Conservation (phyloP, 1,284 basidiomycete genomes). For the Moesziomyces aphidis region DNA sequence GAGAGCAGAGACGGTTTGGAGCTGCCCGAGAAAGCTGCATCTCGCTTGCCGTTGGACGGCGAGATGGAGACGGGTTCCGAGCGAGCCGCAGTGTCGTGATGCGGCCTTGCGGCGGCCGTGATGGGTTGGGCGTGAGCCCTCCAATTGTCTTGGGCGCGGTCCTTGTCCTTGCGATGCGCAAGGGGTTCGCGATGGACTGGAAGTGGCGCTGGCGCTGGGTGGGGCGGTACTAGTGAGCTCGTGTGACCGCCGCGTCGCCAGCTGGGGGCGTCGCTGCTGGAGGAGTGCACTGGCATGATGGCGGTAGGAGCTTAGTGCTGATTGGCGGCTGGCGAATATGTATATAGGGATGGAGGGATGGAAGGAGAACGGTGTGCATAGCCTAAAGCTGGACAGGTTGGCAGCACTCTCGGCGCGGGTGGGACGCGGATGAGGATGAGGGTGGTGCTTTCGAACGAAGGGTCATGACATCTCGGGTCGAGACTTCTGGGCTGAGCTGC, state of each 20-base stretch:
- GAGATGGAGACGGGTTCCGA: constrained; percentile 26
- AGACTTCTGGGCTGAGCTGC: too few relatives aligned
- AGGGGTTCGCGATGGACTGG: constrained; percentile 8
- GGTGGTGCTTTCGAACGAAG: too few relatives aligned
- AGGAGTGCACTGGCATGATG: constrained; percentile 19
- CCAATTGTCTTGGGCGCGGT: constrained; percentile 32
- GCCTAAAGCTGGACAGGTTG: too few relatives aligned
- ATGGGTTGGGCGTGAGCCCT: constrained; percentile 36
- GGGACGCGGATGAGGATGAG: too few relatives aligned
- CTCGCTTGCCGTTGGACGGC: not conserved
- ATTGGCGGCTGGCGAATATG: not conserved
- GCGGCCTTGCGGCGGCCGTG: constrained; percentile 3
- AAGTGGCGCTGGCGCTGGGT: not conserved
- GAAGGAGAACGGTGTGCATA: too few relatives aligned
- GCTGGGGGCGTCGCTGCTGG: constrained; percentile 31
- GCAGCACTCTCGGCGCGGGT: too few relatives aligned
- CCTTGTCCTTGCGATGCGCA: constrained; percentile 19
- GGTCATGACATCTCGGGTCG: too few relatives aligned
- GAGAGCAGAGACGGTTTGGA: constrained; percentile 27
- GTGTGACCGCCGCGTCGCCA: constrained; percentile 25
- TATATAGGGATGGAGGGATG: not conserved
- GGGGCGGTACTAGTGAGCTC: constrained; percentile 17
- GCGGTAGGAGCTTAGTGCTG: not conserved
- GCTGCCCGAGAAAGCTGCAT: not conserved
- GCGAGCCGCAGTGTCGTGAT: constrained; percentile 1